Percentiles rank a stretch among this genome's conserved stretches.
phyloP scores from a whole-genome alignment of 768 basidiomycete genomes.

The Mycena vitilis region DNA sequence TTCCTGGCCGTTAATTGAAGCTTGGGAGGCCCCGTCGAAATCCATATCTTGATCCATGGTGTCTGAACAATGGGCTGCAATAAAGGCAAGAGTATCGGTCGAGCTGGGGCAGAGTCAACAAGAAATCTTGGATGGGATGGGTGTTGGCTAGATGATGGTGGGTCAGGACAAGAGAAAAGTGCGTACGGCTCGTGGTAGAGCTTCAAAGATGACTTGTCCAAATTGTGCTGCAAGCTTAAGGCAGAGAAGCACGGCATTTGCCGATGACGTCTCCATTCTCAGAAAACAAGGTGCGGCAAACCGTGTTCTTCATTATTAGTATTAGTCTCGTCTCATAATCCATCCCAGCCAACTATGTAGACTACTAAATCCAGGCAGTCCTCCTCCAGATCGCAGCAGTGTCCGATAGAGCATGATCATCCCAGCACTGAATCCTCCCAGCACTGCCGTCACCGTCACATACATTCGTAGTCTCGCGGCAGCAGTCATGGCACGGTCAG shows the following conservation, averaged over 20 bases:
- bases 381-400: conserved; percentile 70
- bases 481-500: conserved; percentile 79
- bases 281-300: not conserved
- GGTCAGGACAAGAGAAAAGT: conserved; percentile 17
- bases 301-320: conserved; percentile 38
- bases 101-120: conserved; percentile 21
- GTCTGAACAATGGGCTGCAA: conserved; percentile 28
- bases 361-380: conserved; percentile 65
- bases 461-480: conserved; percentile 78
- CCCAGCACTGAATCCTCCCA: conserved; percentile 82
- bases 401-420: conserved; percentile 78
- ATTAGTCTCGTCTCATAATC: conserved; percentile 64
- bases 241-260: conserved; percentile 9
- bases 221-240: conserved; percentile 8
- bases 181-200: conserved; percentile 34
- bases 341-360: conserved; percentile 70
- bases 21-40: conserved; percentile 56
- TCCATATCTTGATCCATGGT: conserved; percentile 83
- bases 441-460: conserved; percentile 74
- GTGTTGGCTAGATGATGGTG: conserved; percentile 23
- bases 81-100: conserved; percentile 16
- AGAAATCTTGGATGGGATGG: conserved; percentile 19
- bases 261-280: conserved; percentile 20
- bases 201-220: conserved; percentile 28
- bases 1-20: conserved; percentile 51